A percentile compares a stretch with the other conserved stretches of the same genome.
Evolutionary conservation across 2,329 filamentous ascomycete genomes (phyloP).

Genomic region (Pseudogymnoascus sp.): DNA sequence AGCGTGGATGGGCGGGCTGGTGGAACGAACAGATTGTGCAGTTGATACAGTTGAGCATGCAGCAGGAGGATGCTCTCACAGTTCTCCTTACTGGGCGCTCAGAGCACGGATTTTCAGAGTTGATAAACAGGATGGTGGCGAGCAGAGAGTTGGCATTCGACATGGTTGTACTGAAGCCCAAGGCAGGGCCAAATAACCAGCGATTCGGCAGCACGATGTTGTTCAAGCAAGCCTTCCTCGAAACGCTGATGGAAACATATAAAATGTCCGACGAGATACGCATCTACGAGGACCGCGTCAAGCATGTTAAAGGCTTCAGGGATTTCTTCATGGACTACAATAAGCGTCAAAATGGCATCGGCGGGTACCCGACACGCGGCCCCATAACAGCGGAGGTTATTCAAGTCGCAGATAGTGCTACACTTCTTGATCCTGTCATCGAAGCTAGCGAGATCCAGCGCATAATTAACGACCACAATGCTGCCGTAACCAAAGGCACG

Average conservation of each 20-base stretch:
- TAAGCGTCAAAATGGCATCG: constrained; percentile 39
- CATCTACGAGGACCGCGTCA: constrained; percentile 60
- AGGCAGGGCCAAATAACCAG: constrained; percentile 71
- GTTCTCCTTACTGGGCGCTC: constrained; percentile 82
- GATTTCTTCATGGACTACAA: constrained; percentile 80
- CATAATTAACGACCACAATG: constrained; percentile 84
- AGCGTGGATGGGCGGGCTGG: constrained; percentile 80
- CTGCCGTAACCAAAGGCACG: constrained; percentile 38
- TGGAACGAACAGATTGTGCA: constrained; percentile 91
- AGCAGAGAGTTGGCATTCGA: constrained; percentile 81
- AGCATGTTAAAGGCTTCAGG: constrained; percentile 72
- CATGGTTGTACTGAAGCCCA: constrained; percentile 79
- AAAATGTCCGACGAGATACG: constrained; percentile 72
- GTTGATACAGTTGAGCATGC: constrained; percentile 70
- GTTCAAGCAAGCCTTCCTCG: constrained; percentile 85
- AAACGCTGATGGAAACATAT: constrained; percentile 79
- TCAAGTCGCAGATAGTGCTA: constrained; percentile 71
- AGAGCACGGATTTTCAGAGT: constrained; percentile 66
- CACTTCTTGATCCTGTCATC: constrained; percentile 64
- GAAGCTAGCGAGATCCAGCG: constrained; percentile 81
- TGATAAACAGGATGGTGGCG: constrained; percentile 72
- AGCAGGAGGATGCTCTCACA: constrained; percentile 75
- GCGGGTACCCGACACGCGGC: constrained; percentile 48
- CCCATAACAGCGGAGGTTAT: constrained; percentile 73
- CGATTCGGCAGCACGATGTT: constrained; percentile 75